Evolutionary conservation across 176 grass and related monocot genomes (phyloP), one percentile per base, ranked within the genome.

Genomic region (Eleusine indica): DNA sequence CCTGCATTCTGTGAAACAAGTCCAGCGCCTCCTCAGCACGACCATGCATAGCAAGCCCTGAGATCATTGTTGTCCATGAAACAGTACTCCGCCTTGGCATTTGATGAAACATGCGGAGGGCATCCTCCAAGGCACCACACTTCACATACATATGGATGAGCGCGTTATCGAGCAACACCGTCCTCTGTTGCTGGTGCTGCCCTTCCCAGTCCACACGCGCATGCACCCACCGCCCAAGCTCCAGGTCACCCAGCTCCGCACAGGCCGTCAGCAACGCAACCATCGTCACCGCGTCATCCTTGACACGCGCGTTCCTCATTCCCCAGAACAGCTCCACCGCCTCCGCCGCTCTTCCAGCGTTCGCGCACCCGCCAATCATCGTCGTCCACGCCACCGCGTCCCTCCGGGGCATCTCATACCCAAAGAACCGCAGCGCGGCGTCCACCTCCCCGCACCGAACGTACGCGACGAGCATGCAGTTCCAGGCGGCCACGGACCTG

Each of bases 61-160:
- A 87, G 38, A 97, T 97, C 80, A 94, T 89, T 32, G 86, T 94
- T 13, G 86, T 97, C 90, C 92, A 97, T 11, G 92, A 89, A 71
- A 87, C 58, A 57, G 92, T 93, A 58, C 48, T 87, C 86, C 88
- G 44, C 58, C 56, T 73, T 21, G 70, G 82, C 88, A 97, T 97
- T 48, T 66, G 52, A 38, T 44, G 67, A 79, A 93, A 94, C 80
- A 94, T n/a, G 47, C 71, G 44, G 44, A 38, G 47, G 1, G 90
- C 88, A 13, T 89, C 91, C 17, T 93, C 86, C 32, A 97, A 44
- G 8, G 65, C 84, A 6, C 90, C 88, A 7, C 90, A 97, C 63
- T 75, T 92, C 0, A 85, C 51, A 53, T 94, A 91, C 89, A 92
- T 90, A 54, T 97, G 83, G 74, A 94, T 78, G 17, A 97, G 82